phyloP scores from a whole-genome alignment of 495 filamentous ascomycete species.

The Podospora bellae-mahoneyi region DNA sequence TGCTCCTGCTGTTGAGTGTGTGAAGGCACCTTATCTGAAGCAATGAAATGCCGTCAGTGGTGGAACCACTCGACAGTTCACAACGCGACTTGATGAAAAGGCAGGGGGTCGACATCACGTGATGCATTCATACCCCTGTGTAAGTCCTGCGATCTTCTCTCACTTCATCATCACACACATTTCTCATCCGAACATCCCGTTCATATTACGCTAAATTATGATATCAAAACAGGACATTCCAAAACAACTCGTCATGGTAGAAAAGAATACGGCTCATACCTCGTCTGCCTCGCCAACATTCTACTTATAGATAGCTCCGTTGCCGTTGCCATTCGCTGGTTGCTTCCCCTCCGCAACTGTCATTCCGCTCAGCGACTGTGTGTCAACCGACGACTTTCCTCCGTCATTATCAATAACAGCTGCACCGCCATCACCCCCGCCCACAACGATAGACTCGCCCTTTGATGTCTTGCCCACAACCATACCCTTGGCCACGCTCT shows the following conservation, averaged over 20 bases:
- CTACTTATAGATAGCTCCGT: not conserved
- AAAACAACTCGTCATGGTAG: not conserved
- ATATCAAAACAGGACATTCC: not conserved
- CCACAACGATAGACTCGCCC: conserved; percentile 81
- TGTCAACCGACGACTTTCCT: conserved; percentile 7
- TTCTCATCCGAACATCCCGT: not conserved
- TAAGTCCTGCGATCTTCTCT: not conserved
- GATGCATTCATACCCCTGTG: conserved; percentile 4
- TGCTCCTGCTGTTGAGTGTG: not conserved
- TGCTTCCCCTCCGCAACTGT: conserved; percentile 30
- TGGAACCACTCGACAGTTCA: not conserved
- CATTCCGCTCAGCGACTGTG: conserved; percentile 20
- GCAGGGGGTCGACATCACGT: not conserved
- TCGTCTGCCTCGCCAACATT: not conserved
- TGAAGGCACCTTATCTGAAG: not conserved
- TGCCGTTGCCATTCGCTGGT: conserved; percentile 19
- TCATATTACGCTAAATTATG: not conserved
- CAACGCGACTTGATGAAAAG: conserved; percentile 5
- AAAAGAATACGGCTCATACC: not conserved
- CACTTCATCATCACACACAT: not conserved
- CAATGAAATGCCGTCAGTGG: not conserved
- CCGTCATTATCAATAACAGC: conserved; percentile 10
- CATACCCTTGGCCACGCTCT: conserved; percentile 96
- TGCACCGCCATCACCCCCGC: conserved; percentile 63
- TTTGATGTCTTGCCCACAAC: conserved; percentile 83